These are phyloP conservation scores for Hydrangea macrophylla DNA, from an alignment of 148 eudicot genomes.

Conservation along the genomic window DNA sequence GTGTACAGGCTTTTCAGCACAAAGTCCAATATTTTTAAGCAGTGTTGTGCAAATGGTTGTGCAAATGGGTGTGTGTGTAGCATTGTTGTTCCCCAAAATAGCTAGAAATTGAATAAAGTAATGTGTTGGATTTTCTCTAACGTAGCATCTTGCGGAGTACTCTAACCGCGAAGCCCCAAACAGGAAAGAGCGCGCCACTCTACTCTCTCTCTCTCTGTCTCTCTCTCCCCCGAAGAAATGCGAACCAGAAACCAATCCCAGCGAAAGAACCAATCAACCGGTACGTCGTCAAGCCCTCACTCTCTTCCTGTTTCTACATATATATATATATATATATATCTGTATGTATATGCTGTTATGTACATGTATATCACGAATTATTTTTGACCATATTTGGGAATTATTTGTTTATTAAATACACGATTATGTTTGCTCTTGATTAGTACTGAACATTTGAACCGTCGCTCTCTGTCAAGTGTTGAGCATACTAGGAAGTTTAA, in stretches of 20 bases:
- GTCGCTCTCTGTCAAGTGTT: not conserved
- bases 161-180: not conserved
- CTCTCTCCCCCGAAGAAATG: constrained; percentile 25
- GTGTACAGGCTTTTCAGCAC: too few relatives aligned
- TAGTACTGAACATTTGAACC: not conserved
- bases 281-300: constrained; percentile 13
- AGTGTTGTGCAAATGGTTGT: too few relatives aligned
- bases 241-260: constrained; percentile 43
- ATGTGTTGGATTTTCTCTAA: too few relatives aligned
- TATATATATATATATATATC: not conserved
- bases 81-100: too few relatives aligned
- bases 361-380: not conserved
- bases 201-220: not conserved
- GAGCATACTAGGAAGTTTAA: not conserved
- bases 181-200: not conserved
- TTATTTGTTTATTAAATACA: not conserved
- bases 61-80: too few relatives aligned
- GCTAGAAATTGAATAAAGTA: too few relatives aligned
- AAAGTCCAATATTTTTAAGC: too few relatives aligned
- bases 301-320: not conserved
- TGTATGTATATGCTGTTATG: not conserved
- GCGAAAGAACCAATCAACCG: constrained; percentile 27
- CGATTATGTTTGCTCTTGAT: not conserved
- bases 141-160: not conserved
- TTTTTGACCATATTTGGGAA: not conserved